A percentile compares a stretch with the other conserved stretches of the same genome.
These are phyloP conservation scores for Mycena alexandri DNA, from an alignment of 768 basidiomycete genomes.

Conservation along the genomic window DNA sequence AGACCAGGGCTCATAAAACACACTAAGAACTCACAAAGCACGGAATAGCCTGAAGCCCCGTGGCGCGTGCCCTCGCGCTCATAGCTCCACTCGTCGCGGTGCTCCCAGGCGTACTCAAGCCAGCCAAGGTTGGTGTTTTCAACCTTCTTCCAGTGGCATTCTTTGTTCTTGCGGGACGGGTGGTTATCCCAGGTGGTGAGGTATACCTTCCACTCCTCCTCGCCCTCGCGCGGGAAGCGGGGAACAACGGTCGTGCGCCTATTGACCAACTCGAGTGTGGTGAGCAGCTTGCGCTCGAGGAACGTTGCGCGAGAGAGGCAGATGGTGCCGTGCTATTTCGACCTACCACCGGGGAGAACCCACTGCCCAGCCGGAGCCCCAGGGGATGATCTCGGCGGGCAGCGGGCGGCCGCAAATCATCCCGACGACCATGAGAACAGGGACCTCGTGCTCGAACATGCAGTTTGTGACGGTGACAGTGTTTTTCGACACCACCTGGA, in stretches of 20 bases:
- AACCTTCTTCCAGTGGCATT: slow-evolving; percentile 16
- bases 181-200: slow-evolving; percentile 28
- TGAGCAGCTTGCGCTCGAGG: slow-evolving; percentile 21
- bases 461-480: slow-evolving; percentile 13
- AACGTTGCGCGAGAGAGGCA: slow-evolving; percentile 30
- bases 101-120: slow-evolving; percentile 30
- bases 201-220: slow-evolving; percentile 21
- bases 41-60: slow-evolving; percentile 4
- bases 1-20: neutral
- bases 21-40: slow-evolving; percentile 19
- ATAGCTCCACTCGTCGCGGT: slow-evolving; percentile 30
- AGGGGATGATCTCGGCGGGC: neutral
- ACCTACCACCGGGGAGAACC: slow-evolving; percentile 21
- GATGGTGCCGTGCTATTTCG: slow-evolving; percentile 23
- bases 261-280: slow-evolving; percentile 16
- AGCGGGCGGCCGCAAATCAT: slow-evolving; percentile 5
- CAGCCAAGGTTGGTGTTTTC: neutral
- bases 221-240: slow-evolving; percentile 12
- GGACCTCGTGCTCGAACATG: slow-evolving; percentile 15
- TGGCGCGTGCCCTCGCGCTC: slow-evolving; percentile 24
- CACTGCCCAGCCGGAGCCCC: slow-evolving; percentile 22
- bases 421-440: slow-evolving; percentile 24
- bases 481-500: slow-evolving; percentile 22
- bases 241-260: slow-evolving; percentile 26
- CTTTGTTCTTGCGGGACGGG: slow-evolving; percentile 12